Base-by-base conservation (phyloP, 2,329 filamentous ascomycete species). In the Podosphaera leucotricha region DNA sequence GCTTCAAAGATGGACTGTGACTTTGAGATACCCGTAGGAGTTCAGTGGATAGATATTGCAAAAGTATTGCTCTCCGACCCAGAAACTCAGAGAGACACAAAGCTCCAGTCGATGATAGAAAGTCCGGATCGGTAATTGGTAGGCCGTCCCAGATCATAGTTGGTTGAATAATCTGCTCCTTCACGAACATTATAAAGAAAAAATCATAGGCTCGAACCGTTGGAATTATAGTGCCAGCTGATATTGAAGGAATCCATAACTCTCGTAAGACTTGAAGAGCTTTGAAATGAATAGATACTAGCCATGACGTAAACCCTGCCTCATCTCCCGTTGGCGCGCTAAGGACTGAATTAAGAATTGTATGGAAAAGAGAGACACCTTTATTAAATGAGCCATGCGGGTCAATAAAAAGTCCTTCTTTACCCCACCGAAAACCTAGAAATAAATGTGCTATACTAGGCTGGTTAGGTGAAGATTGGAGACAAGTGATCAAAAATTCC, bases 401-500 rank as follows among this genome's bases (percentile, higher is more conserved):
- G 43, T 79, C 69, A 26, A 90, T 64, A 20, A 74, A 74, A 2
- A 95, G 65, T 8, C 70, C 70, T 49, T 75, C 77, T 30, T 78
- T 72, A 38, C 75, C 72, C 54, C 84, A 92, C 45, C 71, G 71
- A 59, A 98, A 94, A 0, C 90, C 90, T 4, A 98, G 72, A 1
- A 98, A 66, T 39, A 92, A 68, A 59, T 98, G 92, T 0, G 87
- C 90, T 51, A 98, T 77, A 1, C 80, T 92, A 3, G 90, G 86
- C 52, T 77, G 73, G 52, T 79, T 72, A 1, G 80, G 77, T 21
- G 77, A 79, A 28, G 79, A 75, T 44, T 72, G 70, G 2, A 98
- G 67, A 56, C 83, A 92, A 44, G 76, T 73, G 52, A 82, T 80
- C 33, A 99, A 64, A 54, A 98, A 87, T 49, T 87, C 79, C 5